Evolutionary conservation across 2,329 filamentous ascomycete genomes (phyloP).

Genomic region (Samsoniella hepiali): DNA sequence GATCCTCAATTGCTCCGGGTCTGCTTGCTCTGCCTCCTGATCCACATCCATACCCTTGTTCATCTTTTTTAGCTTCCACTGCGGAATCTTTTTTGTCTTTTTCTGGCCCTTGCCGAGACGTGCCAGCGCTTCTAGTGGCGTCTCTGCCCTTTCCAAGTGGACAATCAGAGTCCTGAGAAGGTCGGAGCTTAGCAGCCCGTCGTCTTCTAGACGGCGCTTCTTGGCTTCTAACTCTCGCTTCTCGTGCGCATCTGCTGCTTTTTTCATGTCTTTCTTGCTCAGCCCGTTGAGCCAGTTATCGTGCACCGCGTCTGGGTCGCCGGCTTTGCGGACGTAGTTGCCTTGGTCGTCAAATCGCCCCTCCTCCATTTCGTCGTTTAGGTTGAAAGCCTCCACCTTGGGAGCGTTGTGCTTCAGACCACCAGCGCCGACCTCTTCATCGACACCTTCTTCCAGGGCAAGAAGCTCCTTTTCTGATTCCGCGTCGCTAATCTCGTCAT

Average conservation of each 20-base stretch:
- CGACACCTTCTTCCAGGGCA: constrained; percentile 70
- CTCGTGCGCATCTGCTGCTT: constrained; percentile 81
- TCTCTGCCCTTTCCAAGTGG: constrained; percentile 76
- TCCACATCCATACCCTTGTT: constrained; percentile 65
- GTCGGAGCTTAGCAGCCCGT: constrained; percentile 69
- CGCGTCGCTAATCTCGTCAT: constrained; percentile 56
- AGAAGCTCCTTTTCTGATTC: constrained; percentile 69
- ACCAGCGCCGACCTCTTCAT: constrained; percentile 86
- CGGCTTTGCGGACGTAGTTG: constrained; percentile 87
- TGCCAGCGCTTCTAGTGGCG: constrained; percentile 80
- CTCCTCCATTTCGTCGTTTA: constrained; percentile 85
- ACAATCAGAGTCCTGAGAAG: constrained; percentile 70
- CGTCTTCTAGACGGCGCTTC: constrained; percentile 68
- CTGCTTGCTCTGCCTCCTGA: constrained; percentile 61
- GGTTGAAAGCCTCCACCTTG: constrained; percentile 94
- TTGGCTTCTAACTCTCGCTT: constrained; percentile 76
- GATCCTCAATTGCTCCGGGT: constrained; percentile 66
- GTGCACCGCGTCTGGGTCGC: constrained; percentile 83
- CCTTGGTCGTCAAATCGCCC: constrained; percentile 87
- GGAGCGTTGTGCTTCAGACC: constrained; percentile 91
- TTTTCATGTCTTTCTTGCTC: constrained; percentile 89
- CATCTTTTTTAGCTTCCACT: constrained; percentile 69
- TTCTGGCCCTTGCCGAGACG: constrained; percentile 68
- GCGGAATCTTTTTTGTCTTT: constrained; percentile 57
- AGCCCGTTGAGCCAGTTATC: constrained; percentile 91